Conservation (phyloP, 139 green algal species). For the Yamagishiella unicocca region DNA sequence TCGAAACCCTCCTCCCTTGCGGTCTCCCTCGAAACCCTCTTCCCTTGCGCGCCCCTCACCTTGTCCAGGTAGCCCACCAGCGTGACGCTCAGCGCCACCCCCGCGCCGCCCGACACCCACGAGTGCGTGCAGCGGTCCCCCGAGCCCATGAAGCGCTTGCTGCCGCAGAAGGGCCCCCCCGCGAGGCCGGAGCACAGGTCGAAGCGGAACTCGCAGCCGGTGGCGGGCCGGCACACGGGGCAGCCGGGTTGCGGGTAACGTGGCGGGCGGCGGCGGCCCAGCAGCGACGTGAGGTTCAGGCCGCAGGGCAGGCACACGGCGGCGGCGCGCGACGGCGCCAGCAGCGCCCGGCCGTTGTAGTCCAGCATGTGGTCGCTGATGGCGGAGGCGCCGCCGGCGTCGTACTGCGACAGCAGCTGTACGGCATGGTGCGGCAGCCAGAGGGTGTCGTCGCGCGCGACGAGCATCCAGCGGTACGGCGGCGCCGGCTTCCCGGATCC, state of each 20-base stretch:
- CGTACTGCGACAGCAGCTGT: neutral
- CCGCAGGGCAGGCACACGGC: conserved; percentile 32
- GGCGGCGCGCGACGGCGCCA: neutral
- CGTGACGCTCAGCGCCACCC: neutral
- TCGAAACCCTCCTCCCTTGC: neutral
- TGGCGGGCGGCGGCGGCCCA: conserved; percentile 24
- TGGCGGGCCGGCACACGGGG: conserved; percentile 27
- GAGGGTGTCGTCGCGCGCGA: conserved; percentile 43
- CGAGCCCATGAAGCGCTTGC: conserved; percentile 10
- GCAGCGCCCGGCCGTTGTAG: neutral
- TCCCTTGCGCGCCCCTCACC: neutral
- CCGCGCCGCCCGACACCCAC: neutral
- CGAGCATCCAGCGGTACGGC: conserved; percentile 43
- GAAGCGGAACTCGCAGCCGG: conserved; percentile 40
- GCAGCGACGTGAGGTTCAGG: conserved; percentile 16
- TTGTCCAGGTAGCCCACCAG: conserved; percentile 27
- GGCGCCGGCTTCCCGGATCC: neutral
- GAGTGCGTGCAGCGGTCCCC: conserved; percentile 12
- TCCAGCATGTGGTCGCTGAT: conserved; percentile 22
- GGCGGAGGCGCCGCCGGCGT: neutral
- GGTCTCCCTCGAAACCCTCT: neutral
- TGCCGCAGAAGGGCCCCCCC: conserved; percentile 1
- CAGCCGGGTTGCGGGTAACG: conserved; percentile 4
- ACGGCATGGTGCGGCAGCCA: neutral
- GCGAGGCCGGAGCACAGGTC: conserved; percentile 2